Conservation (phyloP, 345 rosid species). For the Streptanthus diversifolius region DNA sequence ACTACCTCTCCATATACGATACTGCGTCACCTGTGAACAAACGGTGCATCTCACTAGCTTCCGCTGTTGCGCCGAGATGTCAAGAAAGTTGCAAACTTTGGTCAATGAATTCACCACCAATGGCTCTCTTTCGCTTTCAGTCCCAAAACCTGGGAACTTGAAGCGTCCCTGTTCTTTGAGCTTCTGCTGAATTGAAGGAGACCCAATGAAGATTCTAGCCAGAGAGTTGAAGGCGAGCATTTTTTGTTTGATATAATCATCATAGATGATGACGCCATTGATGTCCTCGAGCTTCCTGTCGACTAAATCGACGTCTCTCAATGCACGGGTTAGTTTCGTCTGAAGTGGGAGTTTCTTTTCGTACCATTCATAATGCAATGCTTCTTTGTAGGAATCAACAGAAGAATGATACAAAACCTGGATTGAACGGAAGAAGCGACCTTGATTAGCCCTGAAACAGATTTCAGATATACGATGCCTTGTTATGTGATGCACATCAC, state of each 20-base stretch:
- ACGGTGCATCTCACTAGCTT: slow-evolving; percentile 52
- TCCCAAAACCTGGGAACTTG: slow-evolving; percentile 36
- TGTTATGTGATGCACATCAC: slow-evolving; percentile 2
- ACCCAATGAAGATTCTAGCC: slow-evolving; percentile 59
- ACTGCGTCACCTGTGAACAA: slow-evolving; percentile 67
- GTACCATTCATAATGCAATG: slow-evolving; percentile 47
- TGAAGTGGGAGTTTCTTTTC: slow-evolving; percentile 46
- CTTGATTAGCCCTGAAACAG: background rate
- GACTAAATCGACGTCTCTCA: slow-evolving; percentile 46
- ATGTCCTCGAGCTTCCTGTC: slow-evolving; percentile 53
- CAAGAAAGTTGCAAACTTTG: slow-evolving; percentile 48
- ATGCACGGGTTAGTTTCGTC: slow-evolving; percentile 40
- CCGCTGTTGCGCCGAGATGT: slow-evolving; percentile 67
- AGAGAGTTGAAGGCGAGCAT: slow-evolving; percentile 61
- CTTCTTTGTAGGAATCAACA: slow-evolving; percentile 30
- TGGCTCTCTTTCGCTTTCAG: slow-evolving; percentile 50
- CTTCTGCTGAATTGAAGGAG: slow-evolving; percentile 50
- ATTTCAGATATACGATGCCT: slow-evolving; percentile 10
- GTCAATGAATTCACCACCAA: slow-evolving; percentile 55
- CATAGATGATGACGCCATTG: slow-evolving; percentile 44
- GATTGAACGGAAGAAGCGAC: slow-evolving; percentile 21
- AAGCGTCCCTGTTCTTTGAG: slow-evolving; percentile 28
- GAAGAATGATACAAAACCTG: slow-evolving; percentile 38
- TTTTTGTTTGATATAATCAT: slow-evolving; percentile 38
- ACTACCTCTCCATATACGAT: slow-evolving; percentile 65